Base-by-base conservation (phyloP, 2,329 filamentous ascomycete species). In the Talaromyces sp. region DNA sequence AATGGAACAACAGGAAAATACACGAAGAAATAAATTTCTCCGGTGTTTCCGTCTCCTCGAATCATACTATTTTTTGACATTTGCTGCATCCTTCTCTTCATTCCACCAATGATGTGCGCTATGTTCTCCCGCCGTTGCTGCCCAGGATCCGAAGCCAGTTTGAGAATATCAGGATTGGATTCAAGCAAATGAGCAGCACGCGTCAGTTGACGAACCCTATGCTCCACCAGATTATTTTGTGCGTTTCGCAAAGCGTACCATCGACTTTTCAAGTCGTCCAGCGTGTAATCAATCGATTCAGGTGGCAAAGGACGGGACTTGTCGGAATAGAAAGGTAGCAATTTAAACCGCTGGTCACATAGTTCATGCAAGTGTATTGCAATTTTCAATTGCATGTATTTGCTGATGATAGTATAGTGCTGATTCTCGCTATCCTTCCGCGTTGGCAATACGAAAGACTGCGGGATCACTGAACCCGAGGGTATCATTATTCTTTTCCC, bases 151-250 rank as follows among this genome's bases (percentile, higher is more conserved):
- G 59, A 42, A 1, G 65, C 64, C 11, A 58, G 60, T 44, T 68
- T 68, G 13, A 68, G 57, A 15, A 68, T 65, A 62, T 67, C 66
- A 1, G 67, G 61, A 58, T 70, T 67, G 3, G 60, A 42, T 53
- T 70, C 65, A 15, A 69, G 33, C 13, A 70, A 54, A 44, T 63
- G 55, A 11, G 66, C 66, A 5, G 59, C 58, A 22, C 61, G 62
- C 6, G 7, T 36, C 1, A 70, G 51, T 49, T 70, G 65, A 3
- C 28, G 11, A 4, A 57, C 25, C 22, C 56, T 65, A 11, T 47
- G 44, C 22, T 19, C 22, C 44, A 25, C 9, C 44, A 49, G 19
- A 49, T 49, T 49, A 13, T 17, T 49, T 8, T 49, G 44, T 49
- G 44, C 17, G 7, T 25, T 22, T 25, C 13, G n/a, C 11, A 22